A percentile compares a stretch with the other conserved stretches of the same genome.
phyloP scores from a whole-genome alignment of 768 basidiomycete species.

The Pisolithus sp. region DNA sequence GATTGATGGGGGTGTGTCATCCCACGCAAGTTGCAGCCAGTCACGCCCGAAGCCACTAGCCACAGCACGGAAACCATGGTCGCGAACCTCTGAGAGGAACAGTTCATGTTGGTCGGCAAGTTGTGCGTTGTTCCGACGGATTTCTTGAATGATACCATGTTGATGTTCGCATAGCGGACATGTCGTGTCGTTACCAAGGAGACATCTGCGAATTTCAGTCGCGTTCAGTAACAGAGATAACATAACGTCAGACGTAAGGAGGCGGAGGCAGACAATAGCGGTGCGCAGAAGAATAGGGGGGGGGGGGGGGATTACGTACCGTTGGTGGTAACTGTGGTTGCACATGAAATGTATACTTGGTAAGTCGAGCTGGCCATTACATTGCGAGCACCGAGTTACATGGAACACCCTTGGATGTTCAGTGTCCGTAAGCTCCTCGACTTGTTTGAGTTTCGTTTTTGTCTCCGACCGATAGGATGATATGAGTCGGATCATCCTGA shows the following conservation, averaged over 20 bases:
- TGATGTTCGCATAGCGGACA: constrained; percentile 86
- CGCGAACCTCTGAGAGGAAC: constrained; percentile 71
- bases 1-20: not conserved
- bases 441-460: constrained; percentile 68
- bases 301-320: constrained; percentile 41
- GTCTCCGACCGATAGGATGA: constrained; percentile 88
- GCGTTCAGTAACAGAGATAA: not conserved
- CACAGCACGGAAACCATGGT: constrained; percentile 62
- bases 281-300: not conserved
- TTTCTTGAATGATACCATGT: constrained; percentile 85
- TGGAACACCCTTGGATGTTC: constrained; percentile 86
- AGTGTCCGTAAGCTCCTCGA: constrained; percentile 73
- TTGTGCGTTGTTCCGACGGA: constrained; percentile 78
- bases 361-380: constrained; percentile 84
- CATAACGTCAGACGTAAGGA: no score
- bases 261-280: not conserved
- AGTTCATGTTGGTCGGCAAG: constrained; percentile 78
- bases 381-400: constrained; percentile 87
- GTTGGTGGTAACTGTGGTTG: constrained; percentile 92
- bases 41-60: constrained; percentile 68
- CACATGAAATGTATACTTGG: constrained; percentile 98
- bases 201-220: constrained; percentile 47
- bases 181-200: constrained; percentile 84
- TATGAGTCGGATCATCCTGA: constrained; percentile 82
- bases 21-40: constrained; percentile 31